Evolutionary conservation across 192 early-diverging fungal genomes (phyloP).

Genomic region (Chytriomyces sp.): DNA sequence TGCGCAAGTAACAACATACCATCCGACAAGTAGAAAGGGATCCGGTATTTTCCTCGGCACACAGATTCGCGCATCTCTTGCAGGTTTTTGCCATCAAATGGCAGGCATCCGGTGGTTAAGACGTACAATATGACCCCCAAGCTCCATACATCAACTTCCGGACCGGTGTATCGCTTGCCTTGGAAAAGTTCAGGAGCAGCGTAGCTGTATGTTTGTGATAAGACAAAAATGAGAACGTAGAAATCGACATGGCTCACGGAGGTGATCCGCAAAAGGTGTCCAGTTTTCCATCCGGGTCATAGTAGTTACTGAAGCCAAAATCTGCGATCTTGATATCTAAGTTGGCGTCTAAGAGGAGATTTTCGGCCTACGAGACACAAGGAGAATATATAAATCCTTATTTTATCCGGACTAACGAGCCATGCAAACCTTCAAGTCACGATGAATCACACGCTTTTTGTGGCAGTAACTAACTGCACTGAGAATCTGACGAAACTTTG

Average conservation of each 20-base stretch:
- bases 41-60: constrained; percentile 63
- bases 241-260: constrained; percentile 39
- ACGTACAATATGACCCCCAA: constrained; percentile 96
- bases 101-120: constrained; percentile 89
- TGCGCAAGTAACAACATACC: too few species aligned
- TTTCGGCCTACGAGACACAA: constrained; percentile 64
- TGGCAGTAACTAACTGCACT: constrained; percentile 67
- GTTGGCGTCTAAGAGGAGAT: constrained; percentile 61
- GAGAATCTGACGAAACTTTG: constrained; percentile 63
- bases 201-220: constrained; percentile 43
- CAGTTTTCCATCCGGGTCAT: constrained; percentile 57
- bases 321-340: constrained; percentile 66
- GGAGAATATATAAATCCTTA: constrained; percentile 4
- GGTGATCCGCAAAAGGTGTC: constrained; percentile 69
- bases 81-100: constrained; percentile 98
- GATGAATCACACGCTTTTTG: constrained; percentile 62
- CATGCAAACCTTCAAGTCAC: constrained; percentile 57
- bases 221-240: background rate
- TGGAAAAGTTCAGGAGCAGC: constrained; percentile 81
- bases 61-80: constrained; percentile 63
- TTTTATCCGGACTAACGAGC: constrained; percentile 5
- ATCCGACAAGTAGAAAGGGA: constrained; percentile 56
- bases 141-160: too few species aligned
- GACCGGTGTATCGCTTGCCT: constrained; percentile 80
- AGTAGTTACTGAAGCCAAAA: constrained; percentile 65